A percentile compares a stretch with the other conserved stretches of the same genome.
Conservation (phyloP, 2,329 filamentous ascomycete genomes). For the Colletotrichum plurivorum region DNA sequence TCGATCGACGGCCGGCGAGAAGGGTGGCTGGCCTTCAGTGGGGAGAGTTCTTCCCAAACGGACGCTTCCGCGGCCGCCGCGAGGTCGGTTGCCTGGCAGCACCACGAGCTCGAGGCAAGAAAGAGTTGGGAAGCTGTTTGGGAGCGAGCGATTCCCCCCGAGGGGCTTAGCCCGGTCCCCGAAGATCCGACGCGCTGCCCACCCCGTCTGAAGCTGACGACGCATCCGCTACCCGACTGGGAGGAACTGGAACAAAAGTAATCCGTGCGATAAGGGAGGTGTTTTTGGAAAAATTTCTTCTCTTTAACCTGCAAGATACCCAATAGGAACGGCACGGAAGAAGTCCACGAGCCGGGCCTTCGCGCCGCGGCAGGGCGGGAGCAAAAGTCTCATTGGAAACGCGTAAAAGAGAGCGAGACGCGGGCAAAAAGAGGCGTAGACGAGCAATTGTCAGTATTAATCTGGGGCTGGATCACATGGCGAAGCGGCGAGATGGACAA, state of each 20-base stretch:
- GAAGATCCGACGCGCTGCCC: background rate
- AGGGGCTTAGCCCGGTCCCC: background rate
- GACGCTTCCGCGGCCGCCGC: background rate
- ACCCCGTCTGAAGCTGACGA: constrained; percentile 5
- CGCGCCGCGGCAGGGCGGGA: background rate
- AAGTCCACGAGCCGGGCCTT: background rate
- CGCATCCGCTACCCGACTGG: constrained; percentile 9
- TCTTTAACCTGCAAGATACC: constrained; percentile 11
- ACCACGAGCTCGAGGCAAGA: constrained; percentile 19
- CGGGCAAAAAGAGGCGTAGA: background rate
- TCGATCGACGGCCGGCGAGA: constrained; percentile 33
- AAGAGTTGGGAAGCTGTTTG: constrained; percentile 30
- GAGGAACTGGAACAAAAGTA: background rate
- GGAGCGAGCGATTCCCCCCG: constrained; percentile 9
- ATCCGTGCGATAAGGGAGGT: background rate
- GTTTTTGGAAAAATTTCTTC: background rate
- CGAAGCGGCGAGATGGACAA: too few relatives aligned
- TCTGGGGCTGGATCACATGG: too few relatives aligned
- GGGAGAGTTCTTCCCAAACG: background rate
- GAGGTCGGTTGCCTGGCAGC: background rate
- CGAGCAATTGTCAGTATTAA: background rate
- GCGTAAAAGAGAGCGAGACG: background rate
- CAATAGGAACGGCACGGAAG: constrained; percentile 5
- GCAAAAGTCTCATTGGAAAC: background rate
- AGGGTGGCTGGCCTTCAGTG: constrained; percentile 23